These are phyloP conservation scores for Fragaria ananassa DNA, from an alignment of 306 rosid genomes.

Conservation along the genomic window DNA sequence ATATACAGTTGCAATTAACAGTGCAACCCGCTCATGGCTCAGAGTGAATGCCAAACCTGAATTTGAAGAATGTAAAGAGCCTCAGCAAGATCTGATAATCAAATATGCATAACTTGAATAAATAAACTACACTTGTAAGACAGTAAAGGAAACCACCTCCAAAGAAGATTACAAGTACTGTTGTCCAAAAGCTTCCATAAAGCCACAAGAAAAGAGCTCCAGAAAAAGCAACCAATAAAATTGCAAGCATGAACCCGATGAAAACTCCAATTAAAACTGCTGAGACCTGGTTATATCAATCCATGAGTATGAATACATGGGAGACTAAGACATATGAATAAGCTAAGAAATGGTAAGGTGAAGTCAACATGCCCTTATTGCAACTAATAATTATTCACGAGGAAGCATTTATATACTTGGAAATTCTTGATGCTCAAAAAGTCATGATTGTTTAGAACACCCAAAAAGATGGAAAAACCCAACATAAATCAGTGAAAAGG, in stretches of 20 bases:
- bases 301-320: slow-evolving; percentile 24
- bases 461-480: not conserved
- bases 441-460: not conserved
- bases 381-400: not conserved
- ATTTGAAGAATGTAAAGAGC: slow-evolving; percentile 26
- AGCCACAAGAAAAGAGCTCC: slow-evolving; percentile 82
- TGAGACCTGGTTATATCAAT: slow-evolving; percentile 48
- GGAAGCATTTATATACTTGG: not conserved
- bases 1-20: slow-evolving; percentile 62
- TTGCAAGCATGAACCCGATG: slow-evolving; percentile 63
- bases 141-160: slow-evolving; percentile 68
- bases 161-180: slow-evolving; percentile 56
- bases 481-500: not conserved
- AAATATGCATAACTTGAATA: slow-evolving; percentile 20
- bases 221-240: slow-evolving; percentile 61
- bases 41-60: slow-evolving; percentile 81
- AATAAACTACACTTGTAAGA: slow-evolving; percentile 16
- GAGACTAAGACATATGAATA: not conserved
- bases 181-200: slow-evolving; percentile 94
- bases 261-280: slow-evolving; percentile 69
- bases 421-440: not conserved
- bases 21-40: slow-evolving; percentile 70
- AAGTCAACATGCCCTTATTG: not conserved
- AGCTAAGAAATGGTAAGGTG: not conserved
- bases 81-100: slow-evolving; percentile 27